phyloP scores from a whole-genome alignment of 495 filamentous ascomycete genomes.

The Daldinia decipiens region DNA sequence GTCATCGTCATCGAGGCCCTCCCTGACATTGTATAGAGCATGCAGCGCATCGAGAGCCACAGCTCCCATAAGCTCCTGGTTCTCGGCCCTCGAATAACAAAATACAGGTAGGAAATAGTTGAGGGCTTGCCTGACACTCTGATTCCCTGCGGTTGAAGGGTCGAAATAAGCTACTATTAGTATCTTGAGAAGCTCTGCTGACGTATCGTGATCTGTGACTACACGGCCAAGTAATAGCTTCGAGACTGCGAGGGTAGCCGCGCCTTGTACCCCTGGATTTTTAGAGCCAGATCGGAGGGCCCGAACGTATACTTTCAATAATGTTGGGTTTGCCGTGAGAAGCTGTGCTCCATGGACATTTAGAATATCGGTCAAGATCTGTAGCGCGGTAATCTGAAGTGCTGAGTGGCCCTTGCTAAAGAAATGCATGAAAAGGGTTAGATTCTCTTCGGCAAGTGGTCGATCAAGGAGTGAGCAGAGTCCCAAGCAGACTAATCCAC shows the following conservation, averaged over 20 bases:
- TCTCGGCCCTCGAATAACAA: slow-evolving; percentile 81
- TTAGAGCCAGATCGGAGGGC: slow-evolving; percentile 75
- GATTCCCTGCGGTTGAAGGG: slow-evolving; percentile 82
- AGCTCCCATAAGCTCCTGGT: slow-evolving; percentile 79
- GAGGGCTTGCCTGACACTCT: slow-evolving; percentile 86
- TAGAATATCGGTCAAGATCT: slow-evolving; percentile 94
- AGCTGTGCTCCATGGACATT: slow-evolving; percentile 85
- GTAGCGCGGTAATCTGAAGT: slow-evolving; percentile 86
- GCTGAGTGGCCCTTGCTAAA: slow-evolving; percentile 91
- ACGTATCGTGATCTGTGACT: slow-evolving; percentile 63
- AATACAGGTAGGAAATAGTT: slow-evolving; percentile 98
- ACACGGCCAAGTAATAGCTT: slow-evolving; percentile 86
- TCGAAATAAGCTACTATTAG: slow-evolving; percentile 91
- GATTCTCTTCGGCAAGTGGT: slow-evolving; percentile 90
- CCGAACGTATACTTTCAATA: slow-evolving; percentile 82
- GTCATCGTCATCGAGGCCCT: slow-evolving; percentile 79
- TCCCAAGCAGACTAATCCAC: slow-evolving; percentile 87
- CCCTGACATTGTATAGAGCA: slow-evolving; percentile 70
- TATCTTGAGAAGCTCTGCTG: slow-evolving; percentile 78
- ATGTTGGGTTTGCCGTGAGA: slow-evolving; percentile 62
- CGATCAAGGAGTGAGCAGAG: slow-evolving; percentile 91
- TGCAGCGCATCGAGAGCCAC: slow-evolving; percentile 77
- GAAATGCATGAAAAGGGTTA: slow-evolving; percentile 94
- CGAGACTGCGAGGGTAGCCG: slow-evolving; percentile 81
- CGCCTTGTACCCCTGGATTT: slow-evolving; percentile 78